These are phyloP conservation scores for Candida corydali DNA, from an alignment of 805 yeast species.

Conservation along the genomic window DNA sequence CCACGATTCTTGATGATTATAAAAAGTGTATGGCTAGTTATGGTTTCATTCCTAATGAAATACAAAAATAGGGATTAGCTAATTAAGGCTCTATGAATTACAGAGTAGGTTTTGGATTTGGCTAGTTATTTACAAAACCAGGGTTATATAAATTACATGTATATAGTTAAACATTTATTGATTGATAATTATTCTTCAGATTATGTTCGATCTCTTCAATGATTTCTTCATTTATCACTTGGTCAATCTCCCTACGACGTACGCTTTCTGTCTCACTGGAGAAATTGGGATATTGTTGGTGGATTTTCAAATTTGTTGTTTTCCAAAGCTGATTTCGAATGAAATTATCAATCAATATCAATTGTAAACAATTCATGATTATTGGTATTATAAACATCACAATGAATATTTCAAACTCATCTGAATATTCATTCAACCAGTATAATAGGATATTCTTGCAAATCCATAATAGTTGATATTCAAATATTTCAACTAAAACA, in stretches of 20 bases:
- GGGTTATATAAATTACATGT: not conserved
- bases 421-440: slow-evolving; percentile 81
- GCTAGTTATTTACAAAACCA: not conserved
- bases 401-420: slow-evolving; percentile 71
- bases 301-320: slow-evolving; percentile 25
- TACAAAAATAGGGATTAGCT: not conserved
- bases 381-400: slow-evolving; percentile 83
- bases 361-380: slow-evolving; percentile 69
- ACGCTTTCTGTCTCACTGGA: slow-evolving; percentile 12
- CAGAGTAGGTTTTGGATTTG: too few relatives aligned
- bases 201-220: not conserved
- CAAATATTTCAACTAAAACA: slow-evolving; percentile 61
- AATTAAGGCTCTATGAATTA: too few relatives aligned
- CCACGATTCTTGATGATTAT: slow-evolving; percentile 64
- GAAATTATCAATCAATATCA: slow-evolving; percentile 67
- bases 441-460: slow-evolving; percentile 71
- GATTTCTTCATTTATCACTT: slow-evolving; percentile 6
- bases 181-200: not conserved
- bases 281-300: slow-evolving; percentile 10
- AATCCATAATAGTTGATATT: slow-evolving; percentile 42
- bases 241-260: slow-evolving; percentile 10
- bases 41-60: slow-evolving; percentile 50
- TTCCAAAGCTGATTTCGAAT: slow-evolving; percentile 51
- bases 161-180: not conserved
- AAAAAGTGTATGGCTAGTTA: slow-evolving; percentile 88